phyloP scores from a whole-genome alignment of 208 protist genomes.

The Acanthamoeba lenticulata region DNA sequence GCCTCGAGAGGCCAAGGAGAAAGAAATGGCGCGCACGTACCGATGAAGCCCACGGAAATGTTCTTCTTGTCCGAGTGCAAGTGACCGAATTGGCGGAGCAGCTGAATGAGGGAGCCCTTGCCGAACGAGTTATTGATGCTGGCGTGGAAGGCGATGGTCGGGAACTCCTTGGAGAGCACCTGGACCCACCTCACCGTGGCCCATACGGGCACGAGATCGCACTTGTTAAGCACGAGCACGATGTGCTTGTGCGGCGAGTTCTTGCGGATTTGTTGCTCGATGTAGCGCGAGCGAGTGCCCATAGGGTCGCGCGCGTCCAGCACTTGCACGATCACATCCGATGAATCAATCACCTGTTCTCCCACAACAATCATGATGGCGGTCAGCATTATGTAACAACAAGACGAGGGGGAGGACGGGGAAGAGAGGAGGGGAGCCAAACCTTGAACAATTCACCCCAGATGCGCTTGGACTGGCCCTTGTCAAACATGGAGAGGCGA shows the following conservation, averaged over 20 bases:
- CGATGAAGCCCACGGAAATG: slow-evolving; percentile 97
- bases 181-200: slow-evolving; percentile 96
- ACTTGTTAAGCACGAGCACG: slow-evolving; percentile 99
- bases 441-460: slow-evolving; percentile 99
- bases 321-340: slow-evolving; percentile 98
- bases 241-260: slow-evolving; percentile 99
- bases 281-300: slow-evolving; percentile 95
- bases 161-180: slow-evolving; percentile 97
- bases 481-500: slow-evolving; percentile 93
- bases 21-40: neutral
- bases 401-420: neutral
- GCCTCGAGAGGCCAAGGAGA: too few relatives aligned
- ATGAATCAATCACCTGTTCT: slow-evolving; percentile 97
- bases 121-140: slow-evolving; percentile 99
- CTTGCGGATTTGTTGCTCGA: slow-evolving; percentile 94
- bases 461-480: slow-evolving; percentile 99
- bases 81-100: slow-evolving; percentile 94
- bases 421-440: neutral
- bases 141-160: slow-evolving; percentile 99
- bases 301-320: slow-evolving; percentile 96
- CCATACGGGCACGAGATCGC: slow-evolving; percentile 99
- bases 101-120: slow-evolving; percentile 98
- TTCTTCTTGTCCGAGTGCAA: slow-evolving; percentile 91
- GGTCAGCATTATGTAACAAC: neutral
- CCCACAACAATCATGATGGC: neutral